Percentiles rank a stretch among this genome's conserved stretches.
These are phyloP conservation scores for Croton laevigatus DNA, from an alignment of 441 rosid genomes.

Conservation along the genomic window DNA sequence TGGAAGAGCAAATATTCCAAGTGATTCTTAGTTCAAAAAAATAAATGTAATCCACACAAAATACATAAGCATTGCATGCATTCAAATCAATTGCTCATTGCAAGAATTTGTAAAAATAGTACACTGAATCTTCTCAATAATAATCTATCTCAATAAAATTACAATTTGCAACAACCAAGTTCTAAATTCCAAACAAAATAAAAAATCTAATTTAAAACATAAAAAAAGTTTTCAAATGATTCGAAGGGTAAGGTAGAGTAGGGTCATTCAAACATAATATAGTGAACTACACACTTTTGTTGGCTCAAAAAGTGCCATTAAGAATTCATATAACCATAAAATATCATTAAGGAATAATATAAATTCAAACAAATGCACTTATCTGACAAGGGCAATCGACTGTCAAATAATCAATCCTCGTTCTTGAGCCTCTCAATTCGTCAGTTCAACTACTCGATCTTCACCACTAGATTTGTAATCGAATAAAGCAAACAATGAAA, in stretches of 20 bases:
- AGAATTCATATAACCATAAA: background rate
- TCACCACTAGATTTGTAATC: conserved; percentile 65
- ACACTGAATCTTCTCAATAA: background rate
- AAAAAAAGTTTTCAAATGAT: background rate
- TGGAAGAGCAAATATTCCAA: background rate
- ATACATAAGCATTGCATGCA: too few species aligned
- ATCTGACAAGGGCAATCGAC: background rate
- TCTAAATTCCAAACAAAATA: conserved; percentile 3
- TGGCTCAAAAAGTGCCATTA: background rate
- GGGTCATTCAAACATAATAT: background rate
- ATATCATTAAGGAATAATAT: background rate
- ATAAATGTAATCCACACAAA: too few species aligned
- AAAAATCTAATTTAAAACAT: background rate
- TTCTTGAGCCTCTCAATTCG: conserved; percentile 81
- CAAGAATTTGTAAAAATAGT: background rate
- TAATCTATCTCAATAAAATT: background rate
- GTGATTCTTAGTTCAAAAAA: background rate
- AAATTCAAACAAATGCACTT: conserved; percentile 7
- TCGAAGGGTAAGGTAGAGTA: too few species aligned
- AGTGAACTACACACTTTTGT: background rate
- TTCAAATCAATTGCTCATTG: too few species aligned
- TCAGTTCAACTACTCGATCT: conserved; percentile 75
- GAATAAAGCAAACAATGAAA: conserved; percentile 87
- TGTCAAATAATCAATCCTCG: conserved; percentile 33
- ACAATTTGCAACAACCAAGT: background rate